Percentiles rank a stretch among this genome's conserved stretches.
Evolutionary conservation across 169 alveolate species (phyloP).

Genomic region (Plasmodium ovale): DNA sequence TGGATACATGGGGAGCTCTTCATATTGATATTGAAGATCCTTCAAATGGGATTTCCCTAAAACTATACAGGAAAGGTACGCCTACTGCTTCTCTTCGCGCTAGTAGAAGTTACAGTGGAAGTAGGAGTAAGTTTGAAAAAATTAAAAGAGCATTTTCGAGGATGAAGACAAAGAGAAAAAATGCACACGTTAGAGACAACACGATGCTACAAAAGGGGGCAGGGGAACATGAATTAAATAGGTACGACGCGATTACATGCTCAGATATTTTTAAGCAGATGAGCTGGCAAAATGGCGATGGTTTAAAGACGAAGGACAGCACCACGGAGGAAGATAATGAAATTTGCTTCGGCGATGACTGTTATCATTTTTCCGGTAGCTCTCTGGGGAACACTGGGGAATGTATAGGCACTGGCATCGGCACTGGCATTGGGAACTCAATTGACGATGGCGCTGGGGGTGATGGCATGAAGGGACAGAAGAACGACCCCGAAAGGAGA

Average conservation of each 20-base stretch:
- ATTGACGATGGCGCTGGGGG: too few relatives aligned
- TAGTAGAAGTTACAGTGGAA: background rate
- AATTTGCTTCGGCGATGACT: constrained; percentile 48
- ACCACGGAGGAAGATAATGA: constrained; percentile 12
- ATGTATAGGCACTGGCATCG: too few relatives aligned
- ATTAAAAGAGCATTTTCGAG: constrained; percentile 38
- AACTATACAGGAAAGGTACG: constrained; percentile 11
- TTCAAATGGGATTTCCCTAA: constrained; percentile 15
- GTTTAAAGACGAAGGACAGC: background rate
- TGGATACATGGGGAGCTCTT: constrained; percentile 26
- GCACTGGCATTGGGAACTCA: too few relatives aligned
- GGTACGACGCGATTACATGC: background rate
- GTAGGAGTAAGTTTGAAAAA: constrained; percentile 25
- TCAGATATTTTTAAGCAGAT: background rate
- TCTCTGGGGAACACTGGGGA: too few relatives aligned
- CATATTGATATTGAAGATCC: constrained; percentile 36
- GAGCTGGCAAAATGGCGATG: background rate
- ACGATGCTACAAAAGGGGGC: background rate
- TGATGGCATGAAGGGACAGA: too few relatives aligned
- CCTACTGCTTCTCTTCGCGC: background rate
- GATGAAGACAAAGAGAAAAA: constrained; percentile 13
- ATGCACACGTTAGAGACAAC: background rate
- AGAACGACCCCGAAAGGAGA: too few relatives aligned
- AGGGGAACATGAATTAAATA: background rate
- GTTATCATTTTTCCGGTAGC: too few relatives aligned